Evolutionary conservation across 768 basidiomycete genomes (phyloP), one percentile per base, ranked within the genome.

Genomic region (Brasilioporus rufonigricans): DNA sequence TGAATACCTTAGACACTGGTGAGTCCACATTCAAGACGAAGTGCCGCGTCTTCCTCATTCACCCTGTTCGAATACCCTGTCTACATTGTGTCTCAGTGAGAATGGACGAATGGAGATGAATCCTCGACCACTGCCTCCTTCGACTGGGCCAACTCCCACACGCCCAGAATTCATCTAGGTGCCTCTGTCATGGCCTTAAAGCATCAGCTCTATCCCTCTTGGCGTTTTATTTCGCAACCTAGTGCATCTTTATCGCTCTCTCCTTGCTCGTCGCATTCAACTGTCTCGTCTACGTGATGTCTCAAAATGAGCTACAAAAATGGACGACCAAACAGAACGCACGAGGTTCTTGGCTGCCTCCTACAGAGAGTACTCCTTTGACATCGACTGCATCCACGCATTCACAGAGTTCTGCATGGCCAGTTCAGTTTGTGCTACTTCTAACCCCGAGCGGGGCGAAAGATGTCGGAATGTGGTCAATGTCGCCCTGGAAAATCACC

Each of bases 401-500:
- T 50, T 24, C 29, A 60, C 48, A 1, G 59, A 58, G 21, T 18
- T 41, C 23, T 49, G 32, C 38, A 48, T 36, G 26, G 44, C 16
- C 2, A 41, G 11, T 7, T 59, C 58, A 3, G 43, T 31, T 12
- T 10, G 27, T 2, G 29, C 19, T 9, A 35, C 48, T 3, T 9
- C n/a, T 33, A 13, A 41, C 0, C 26, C 29, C 16, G 19, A 44
- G 16, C 36, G 36, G 1, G 51, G 44, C 4, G 32, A 31, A 32
- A 52, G 4, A 1, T 44, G 41, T 10, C 48, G 52, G 29, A 53
- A 31, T 6, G 40, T 41, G 19, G n/a, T 19, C 33, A 58, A 5
- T 5, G 39, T 44, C 16, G 59, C 52, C 26, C 57, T 47, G 24
- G 44, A 41, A 12, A 60, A 60, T 57, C 57, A 60, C 21, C 35